Conservation (phyloP, 495 filamentous ascomycete genomes). For the Talaromyces trachyspermus region DNA sequence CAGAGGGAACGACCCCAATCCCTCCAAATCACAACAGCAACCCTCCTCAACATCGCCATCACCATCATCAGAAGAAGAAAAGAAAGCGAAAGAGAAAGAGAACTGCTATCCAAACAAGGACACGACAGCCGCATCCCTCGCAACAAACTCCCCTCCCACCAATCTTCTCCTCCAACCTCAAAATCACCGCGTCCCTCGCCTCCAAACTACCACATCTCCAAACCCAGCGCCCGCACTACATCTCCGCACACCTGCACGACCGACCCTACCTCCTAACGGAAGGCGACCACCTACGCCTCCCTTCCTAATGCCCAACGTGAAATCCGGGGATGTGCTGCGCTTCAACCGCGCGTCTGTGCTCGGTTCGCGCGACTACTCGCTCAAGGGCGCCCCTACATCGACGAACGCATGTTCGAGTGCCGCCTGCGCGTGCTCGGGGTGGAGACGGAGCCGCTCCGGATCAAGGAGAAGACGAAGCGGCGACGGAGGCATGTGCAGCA, state of each 20-base stretch:
- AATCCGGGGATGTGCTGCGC: conserved; percentile 74
- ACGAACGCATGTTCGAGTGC: conserved; percentile 77
- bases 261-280: conserved; percentile 82
- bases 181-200: conserved; percentile 50
- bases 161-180: conserved; percentile 28
- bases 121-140: conserved; percentile 14
- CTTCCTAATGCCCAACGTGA: conserved; percentile 82
- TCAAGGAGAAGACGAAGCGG: conserved; percentile 90
- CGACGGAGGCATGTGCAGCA: conserved; percentile 66
- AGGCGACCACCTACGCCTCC: conserved; percentile 82
- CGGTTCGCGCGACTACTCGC: conserved; percentile 83
- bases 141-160: conserved; percentile 31
- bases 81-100: too few relatives aligned
- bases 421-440: conserved; percentile 77
- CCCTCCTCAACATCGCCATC: conserved; percentile 10
- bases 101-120: neutral
- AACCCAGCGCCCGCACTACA: conserved; percentile 76
- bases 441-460: conserved; percentile 78
- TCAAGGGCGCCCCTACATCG: conserved; percentile 73
- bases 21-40: too few relatives aligned
- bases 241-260: conserved; percentile 78
- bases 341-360: conserved; percentile 73
- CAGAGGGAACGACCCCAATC: too few relatives aligned
- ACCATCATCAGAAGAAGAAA: too few relatives aligned
- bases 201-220: conserved; percentile 68